Percentiles rank a stretch among this genome's conserved stretches.
Conservation (phyloP, 2,329 filamentous ascomycete genomes). For the Aspergillus fructus region DNA sequence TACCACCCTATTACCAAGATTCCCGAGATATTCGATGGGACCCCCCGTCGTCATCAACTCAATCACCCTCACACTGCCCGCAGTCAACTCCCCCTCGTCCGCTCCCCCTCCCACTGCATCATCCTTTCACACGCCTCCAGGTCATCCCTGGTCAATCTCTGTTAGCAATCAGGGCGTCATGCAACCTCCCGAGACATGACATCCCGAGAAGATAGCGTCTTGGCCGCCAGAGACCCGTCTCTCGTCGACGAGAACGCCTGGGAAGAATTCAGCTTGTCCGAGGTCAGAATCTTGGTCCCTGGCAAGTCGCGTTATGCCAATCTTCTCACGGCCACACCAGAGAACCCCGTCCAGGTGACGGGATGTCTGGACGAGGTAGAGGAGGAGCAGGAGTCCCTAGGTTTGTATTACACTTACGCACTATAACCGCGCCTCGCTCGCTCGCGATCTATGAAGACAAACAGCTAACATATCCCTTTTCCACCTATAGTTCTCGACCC, state of each 20-base stretch:
- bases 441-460: not conserved
- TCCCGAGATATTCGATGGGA: not conserved
- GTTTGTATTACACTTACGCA: constrained; percentile 29
- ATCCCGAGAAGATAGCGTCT: constrained; percentile 47
- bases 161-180: constrained; percentile 27
- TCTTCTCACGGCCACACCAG: constrained; percentile 55
- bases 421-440: not conserved
- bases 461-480: not conserved
- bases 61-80: constrained; percentile 1
- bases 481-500: constrained; percentile 35
- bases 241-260: constrained; percentile 55
- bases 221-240: constrained; percentile 44
- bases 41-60: constrained; percentile 1
- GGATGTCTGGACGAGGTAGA: constrained; percentile 51
- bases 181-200: constrained; percentile 41
- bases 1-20: constrained; percentile 3
- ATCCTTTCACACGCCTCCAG: not conserved
- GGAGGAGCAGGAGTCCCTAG: constrained; percentile 43
- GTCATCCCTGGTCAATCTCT: not conserved
- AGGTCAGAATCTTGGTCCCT: constrained; percentile 53
- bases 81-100: constrained; percentile 1
- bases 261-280: constrained; percentile 58
- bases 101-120: not conserved
- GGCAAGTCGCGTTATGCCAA: constrained; percentile 53
- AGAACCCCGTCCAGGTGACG: constrained; percentile 55